Base-by-base conservation (phyloP, 148 eudicot species). In the Dianthus caryophyllus region DNA sequence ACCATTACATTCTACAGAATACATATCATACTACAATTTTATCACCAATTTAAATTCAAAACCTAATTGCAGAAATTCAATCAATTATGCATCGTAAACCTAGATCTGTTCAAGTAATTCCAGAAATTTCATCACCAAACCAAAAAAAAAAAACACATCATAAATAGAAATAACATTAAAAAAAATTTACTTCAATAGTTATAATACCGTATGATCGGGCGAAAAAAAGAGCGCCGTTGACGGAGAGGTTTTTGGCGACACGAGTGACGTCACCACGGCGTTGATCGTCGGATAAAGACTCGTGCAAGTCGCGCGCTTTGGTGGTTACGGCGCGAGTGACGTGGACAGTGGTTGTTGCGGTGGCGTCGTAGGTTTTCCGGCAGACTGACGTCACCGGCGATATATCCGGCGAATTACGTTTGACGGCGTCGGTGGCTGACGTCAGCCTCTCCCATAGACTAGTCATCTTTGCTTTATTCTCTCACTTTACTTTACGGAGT, bases 131-230 rank as follows among this genome's bases (percentile, higher is more conserved):
- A n/a, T n/a, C n/a, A n/a, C n/a, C n/a, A n/a, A n/a, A n/a, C n/a
- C n/a, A n/a, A n/a, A n/a, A n/a, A n/a, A n/a, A n/a, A n/a, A n/a
- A n/a, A n/a, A n/a, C n/a, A n/a, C n/a, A n/a, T n/a, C n/a, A n/a
- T n/a, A n/a, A n/a, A n/a, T n/a, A n/a, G n/a, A n/a, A n/a, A n/a
- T n/a, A n/a, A n/a, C n/a, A n/a, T n/a, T n/a, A n/a, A n/a, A n/a
- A n/a, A n/a, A n/a, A n/a, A n/a, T n/a, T n/a, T n/a, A n/a, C n/a
- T n/a, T n/a, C n/a, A n/a, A n/a, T n/a, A n/a, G n/a, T n/a, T n/a
- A n/a, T n/a, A n/a, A n/a, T 73, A 73, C 77, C 77, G 52, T 74
- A 74, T 27, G 33, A 67, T 60, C 71, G 53, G 56, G 51, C 72
- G 36, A 74, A 9, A 21, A 25, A 74, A 61, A 74, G 61, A 6